These are phyloP conservation scores for Coffea eugenioides DNA, from an alignment of 257 asterid species.

Conservation along the genomic window DNA sequence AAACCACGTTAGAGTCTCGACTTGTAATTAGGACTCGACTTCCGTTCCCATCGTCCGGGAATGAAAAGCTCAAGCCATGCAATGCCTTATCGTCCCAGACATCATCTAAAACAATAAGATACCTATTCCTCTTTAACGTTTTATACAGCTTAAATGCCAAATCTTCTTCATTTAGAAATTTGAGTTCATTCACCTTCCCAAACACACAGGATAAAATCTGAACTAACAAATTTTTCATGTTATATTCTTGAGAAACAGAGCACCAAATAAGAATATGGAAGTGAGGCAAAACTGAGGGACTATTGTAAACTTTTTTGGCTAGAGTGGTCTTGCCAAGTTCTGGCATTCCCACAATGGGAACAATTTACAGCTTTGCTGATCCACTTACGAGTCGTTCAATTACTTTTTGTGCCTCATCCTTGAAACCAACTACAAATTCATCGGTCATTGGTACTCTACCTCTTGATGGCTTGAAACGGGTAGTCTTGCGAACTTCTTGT, in stretches of 20 bases:
- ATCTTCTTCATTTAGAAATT: background rate
- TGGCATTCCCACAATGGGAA: slow-evolving; percentile 15
- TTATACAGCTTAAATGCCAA: background rate
- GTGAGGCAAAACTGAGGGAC: background rate
- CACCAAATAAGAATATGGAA: background rate
- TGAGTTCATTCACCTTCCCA: background rate
- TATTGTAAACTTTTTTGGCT: no score
- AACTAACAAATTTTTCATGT: background rate
- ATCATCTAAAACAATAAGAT: slow-evolving; percentile 6
- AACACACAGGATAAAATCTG: background rate
- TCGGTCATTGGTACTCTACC: background rate
- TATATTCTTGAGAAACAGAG: background rate
- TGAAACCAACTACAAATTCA: background rate
- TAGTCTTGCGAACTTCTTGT: background rate
- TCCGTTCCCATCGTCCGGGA: background rate
- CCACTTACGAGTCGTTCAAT: background rate
- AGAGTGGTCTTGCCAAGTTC: slow-evolving; percentile 19
- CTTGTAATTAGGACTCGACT: slow-evolving; percentile 4
- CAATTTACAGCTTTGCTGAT: background rate
- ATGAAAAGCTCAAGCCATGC: background rate
- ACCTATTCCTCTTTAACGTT: background rate
- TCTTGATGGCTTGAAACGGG: background rate
- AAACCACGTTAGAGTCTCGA: background rate
- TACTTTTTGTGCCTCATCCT: background rate
- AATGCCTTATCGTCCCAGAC: background rate